Conservation (phyloP, 768 basidiomycete species). For the Lentinula detonsa region DNA sequence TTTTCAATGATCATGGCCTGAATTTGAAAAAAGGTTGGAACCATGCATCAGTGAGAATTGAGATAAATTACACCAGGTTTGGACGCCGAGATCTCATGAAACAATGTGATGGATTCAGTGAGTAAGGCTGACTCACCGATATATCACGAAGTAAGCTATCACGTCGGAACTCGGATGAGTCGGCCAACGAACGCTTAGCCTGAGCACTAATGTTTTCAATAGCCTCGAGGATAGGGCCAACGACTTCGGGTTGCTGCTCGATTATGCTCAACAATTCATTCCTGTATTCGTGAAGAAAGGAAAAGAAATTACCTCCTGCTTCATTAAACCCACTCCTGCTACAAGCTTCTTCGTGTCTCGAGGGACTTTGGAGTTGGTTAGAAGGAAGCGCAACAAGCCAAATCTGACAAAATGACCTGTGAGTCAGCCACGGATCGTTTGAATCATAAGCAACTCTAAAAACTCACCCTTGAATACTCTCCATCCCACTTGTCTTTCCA, state of each 20-base stretch:
- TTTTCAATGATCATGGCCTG: slow-evolving; percentile 86
- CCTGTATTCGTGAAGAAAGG: neutral
- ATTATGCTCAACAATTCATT: neutral
- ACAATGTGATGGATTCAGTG: neutral
- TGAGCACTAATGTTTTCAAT: slow-evolving; percentile 86
- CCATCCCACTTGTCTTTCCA: slow-evolving; percentile 75
- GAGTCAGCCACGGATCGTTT: too few species aligned
- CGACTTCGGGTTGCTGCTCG: slow-evolving; percentile 72
- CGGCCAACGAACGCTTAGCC: slow-evolving; percentile 69
- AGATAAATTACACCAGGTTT: too few species aligned
- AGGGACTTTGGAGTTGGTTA: slow-evolving; percentile 91
- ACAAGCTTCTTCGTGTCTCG: slow-evolving; percentile 94
- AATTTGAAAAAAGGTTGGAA: neutral
- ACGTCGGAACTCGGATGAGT: slow-evolving; percentile 59
- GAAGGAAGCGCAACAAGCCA: slow-evolving; percentile 82
- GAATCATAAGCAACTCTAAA: too few species aligned
- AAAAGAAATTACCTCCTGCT: slow-evolving; percentile 42
- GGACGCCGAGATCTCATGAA: slow-evolving; percentile 8
- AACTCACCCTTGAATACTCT: slow-evolving; percentile 76
- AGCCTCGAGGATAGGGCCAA: slow-evolving; percentile 67
- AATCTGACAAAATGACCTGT: slow-evolving; percentile 45
- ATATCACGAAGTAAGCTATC: slow-evolving; percentile 57
- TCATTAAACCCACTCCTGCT: slow-evolving; percentile 77
- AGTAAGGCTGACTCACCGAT: slow-evolving; percentile 45
- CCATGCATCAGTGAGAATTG: too few species aligned